Evolutionary conservation across 148 eudicot genomes (phyloP).

Genomic region (Vaccinium darrowii): DNA sequence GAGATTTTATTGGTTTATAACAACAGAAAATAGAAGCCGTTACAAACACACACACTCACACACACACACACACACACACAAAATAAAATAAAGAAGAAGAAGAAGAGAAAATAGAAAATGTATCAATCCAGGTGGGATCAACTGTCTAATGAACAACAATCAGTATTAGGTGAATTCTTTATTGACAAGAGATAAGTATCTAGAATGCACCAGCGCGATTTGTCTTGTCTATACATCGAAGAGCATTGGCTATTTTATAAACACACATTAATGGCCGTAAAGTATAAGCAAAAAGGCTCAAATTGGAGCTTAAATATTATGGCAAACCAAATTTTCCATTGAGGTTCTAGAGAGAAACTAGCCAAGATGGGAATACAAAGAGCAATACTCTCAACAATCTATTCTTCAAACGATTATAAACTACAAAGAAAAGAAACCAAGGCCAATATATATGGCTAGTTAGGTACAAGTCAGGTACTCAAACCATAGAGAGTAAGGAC

Average conservation of each 20-base stretch:
- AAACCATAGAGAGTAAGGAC: too few relatives aligned
- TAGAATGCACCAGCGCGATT: neutral
- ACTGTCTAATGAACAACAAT: neutral
- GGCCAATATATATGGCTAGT: too few relatives aligned
- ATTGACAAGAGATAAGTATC: neutral
- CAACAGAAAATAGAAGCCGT: neutral
- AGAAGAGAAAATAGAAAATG: neutral
- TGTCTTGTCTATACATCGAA: neutral
- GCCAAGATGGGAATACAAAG: too few relatives aligned
- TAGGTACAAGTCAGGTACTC: too few relatives aligned
- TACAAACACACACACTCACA: too few relatives aligned
- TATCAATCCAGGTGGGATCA: neutral
- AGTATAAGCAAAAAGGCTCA: neutral
- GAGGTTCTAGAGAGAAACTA: too few relatives aligned
- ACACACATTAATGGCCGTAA: neutral
- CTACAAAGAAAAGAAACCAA: too few relatives aligned
- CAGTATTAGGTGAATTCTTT: neutral
- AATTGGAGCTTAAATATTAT: too few relatives aligned
- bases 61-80: too few relatives aligned
- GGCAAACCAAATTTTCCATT: too few relatives aligned
- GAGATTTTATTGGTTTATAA: conserved; percentile 6
- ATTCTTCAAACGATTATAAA: too few relatives aligned
- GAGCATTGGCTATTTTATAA: neutral
- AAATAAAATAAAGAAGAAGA: neutral
- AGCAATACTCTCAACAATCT: too few relatives aligned